Evolutionary conservation across 495 filamentous ascomycete genomes (phyloP).

Genomic region (Penicillium parvum): DNA sequence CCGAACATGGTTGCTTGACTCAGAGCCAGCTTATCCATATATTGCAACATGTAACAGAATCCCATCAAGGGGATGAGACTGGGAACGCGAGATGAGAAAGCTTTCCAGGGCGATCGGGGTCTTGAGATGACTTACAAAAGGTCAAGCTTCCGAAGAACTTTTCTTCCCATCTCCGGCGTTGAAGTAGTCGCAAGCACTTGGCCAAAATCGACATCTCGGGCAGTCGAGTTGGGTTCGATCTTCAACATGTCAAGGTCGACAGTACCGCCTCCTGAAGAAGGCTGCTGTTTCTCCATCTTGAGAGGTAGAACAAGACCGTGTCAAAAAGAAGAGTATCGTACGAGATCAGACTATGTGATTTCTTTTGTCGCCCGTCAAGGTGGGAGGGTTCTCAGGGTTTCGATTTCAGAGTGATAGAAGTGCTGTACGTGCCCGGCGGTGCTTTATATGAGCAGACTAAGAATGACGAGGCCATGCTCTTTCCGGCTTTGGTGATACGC

Average conservation of each 20-base stretch:
- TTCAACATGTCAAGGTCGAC: conserved; percentile 17
- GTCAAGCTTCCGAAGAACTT: conserved; percentile 32
- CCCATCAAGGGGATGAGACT: conserved; percentile 43
- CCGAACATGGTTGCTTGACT: conserved; percentile 52
- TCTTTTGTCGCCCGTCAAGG: conserved; percentile 1
- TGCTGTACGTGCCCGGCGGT: background rate
- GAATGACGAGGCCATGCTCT: background rate
- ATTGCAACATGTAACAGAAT: conserved; percentile 48
- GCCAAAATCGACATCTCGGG: conserved; percentile 34
- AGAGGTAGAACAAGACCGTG: background rate
- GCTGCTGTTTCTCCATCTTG: conserved; percentile 15
- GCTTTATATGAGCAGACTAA: background rate
- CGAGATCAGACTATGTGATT: too few relatives aligned
- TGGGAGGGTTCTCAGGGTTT: too few relatives aligned
- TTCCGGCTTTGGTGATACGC: too few relatives aligned
- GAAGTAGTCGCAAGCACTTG: conserved; percentile 29
- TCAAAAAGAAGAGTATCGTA: too few relatives aligned
- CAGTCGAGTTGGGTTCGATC: conserved; percentile 3
- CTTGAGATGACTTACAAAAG: conserved; percentile 21
- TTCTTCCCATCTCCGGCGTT: conserved; percentile 28
- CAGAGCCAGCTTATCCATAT: conserved; percentile 55
- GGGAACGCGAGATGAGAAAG: background rate
- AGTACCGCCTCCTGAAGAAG: background rate
- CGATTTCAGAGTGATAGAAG: too few relatives aligned
- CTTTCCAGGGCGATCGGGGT: background rate